These are phyloP conservation scores for Annulohypoxylon maeteangense DNA, from an alignment of 495 filamentous ascomycete genomes.

Conservation along the genomic window DNA sequence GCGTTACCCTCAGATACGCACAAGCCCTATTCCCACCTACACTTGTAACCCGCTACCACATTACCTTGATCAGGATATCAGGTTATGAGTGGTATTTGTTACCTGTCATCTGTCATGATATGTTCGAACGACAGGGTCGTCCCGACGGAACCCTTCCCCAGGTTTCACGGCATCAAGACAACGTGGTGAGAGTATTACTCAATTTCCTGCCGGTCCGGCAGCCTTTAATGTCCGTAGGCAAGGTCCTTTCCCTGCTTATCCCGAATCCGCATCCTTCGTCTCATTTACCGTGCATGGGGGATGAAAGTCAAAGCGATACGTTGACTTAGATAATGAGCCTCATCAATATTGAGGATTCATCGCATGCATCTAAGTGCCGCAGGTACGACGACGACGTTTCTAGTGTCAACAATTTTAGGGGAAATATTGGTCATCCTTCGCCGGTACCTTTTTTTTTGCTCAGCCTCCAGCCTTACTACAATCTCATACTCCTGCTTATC, in stretches of 20 bases:
- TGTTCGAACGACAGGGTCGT: conserved; percentile 18
- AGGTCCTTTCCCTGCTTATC: conserved; percentile 19
- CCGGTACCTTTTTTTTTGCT: conserved; percentile 24
- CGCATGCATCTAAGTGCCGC: neutral
- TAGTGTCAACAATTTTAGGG: conserved; percentile 9
- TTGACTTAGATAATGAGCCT: conserved; percentile 12
- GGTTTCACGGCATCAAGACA: conserved; percentile 17
- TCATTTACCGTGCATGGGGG: conserved; percentile 4
- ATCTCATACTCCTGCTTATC: conserved; percentile 18
- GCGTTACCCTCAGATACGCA: conserved; percentile 17
- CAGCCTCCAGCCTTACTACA: conserved; percentile 41
- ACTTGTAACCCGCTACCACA: neutral
- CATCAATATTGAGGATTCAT: neutral
- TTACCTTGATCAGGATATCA: neutral
- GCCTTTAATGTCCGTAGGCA: conserved; percentile 17
- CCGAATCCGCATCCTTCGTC: conserved; percentile 10
- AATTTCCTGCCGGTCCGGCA: conserved; percentile 9
- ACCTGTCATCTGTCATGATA: conserved; percentile 7
- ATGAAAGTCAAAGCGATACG: neutral
- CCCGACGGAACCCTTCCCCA: conserved; percentile 19
- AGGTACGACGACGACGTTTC: neutral
- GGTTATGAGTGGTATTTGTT: conserved; percentile 18
- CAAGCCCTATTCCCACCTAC: conserved; percentile 10
- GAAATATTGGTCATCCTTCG: conserved; percentile 14
- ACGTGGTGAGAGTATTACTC: conserved; percentile 25